phyloP scores from a whole-genome alignment of 495 filamentous ascomycete species.

The Lichina pygmaea region DNA sequence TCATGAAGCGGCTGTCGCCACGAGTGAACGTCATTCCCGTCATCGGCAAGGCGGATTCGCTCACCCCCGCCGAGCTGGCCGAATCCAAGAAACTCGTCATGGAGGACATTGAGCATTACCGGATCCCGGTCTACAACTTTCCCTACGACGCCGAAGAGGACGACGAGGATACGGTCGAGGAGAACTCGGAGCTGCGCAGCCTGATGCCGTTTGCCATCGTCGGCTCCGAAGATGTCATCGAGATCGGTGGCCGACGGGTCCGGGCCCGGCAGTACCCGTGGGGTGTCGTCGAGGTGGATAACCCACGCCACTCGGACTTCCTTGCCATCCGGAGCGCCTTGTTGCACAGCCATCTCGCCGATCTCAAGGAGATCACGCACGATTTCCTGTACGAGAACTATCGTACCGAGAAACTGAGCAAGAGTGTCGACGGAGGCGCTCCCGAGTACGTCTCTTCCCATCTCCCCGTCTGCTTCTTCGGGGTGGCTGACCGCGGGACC shows the following conservation, averaged over 20 bases:
- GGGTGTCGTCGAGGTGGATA: slow-evolving; percentile 97
- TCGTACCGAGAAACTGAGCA: slow-evolving; percentile 98
- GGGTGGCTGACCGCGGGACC: slow-evolving; percentile 10
- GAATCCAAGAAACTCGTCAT: slow-evolving; percentile 99
- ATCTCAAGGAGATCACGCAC: slow-evolving; percentile 97
- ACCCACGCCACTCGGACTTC: slow-evolving; percentile 97
- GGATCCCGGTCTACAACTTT: slow-evolving; percentile 99
- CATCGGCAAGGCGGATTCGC: slow-evolving; percentile 91
- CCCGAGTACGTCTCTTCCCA: slow-evolving; percentile 37
- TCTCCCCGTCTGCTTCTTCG: not conserved
- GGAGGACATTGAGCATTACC: slow-evolving; percentile 99
- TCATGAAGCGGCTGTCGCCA: slow-evolving; percentile 96
- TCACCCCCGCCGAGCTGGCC: slow-evolving; percentile 85
- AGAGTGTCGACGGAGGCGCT: slow-evolving; percentile 84
- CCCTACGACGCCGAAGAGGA: slow-evolving; percentile 99
- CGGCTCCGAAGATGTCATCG: slow-evolving; percentile 80
- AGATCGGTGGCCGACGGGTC: slow-evolving; percentile 77
- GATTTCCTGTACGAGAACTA: slow-evolving; percentile 99
- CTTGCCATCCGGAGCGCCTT: slow-evolving; percentile 88
- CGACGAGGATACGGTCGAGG: slow-evolving; percentile 96
- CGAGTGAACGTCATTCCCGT: slow-evolving; percentile 98
- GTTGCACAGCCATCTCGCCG: slow-evolving; percentile 87
- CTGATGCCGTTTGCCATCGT: slow-evolving; percentile 99
- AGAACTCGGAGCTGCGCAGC: slow-evolving; percentile 88
- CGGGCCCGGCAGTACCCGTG: slow-evolving; percentile 93